phyloP scores from a whole-genome alignment of 306 rosid species.

The Pyrus bretschneideri region DNA sequence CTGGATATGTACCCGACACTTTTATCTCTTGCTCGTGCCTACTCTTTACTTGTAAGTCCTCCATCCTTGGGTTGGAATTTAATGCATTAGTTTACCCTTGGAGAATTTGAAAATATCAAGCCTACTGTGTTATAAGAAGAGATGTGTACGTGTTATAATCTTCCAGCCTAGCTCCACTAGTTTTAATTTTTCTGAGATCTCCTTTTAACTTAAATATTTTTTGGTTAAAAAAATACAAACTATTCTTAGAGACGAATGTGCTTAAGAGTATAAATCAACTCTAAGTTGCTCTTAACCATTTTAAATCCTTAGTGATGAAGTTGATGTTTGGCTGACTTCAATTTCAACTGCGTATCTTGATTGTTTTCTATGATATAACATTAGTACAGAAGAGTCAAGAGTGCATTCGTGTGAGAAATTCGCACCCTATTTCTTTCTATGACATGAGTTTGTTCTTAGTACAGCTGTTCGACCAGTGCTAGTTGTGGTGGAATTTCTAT shows the following conservation, averaged over 20 bases:
- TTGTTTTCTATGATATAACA: not conserved
- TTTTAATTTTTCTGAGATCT: not conserved
- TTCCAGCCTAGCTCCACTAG: not conserved
- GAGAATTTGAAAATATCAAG: not conserved
- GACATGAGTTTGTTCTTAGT: not conserved
- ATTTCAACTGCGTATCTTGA: not conserved
- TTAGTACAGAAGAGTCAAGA: not conserved
- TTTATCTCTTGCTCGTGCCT: constrained; percentile 67
- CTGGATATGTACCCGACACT: constrained; percentile 79
- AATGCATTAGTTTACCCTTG: not conserved
- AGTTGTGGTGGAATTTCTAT: not conserved
- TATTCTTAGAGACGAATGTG: too few relatives aligned
- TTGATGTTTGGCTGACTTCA: too few relatives aligned
- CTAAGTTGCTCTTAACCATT: too few relatives aligned
- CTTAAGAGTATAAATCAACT: too few relatives aligned
- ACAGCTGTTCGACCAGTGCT: not conserved
- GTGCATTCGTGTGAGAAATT: not conserved
- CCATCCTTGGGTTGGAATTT: constrained; percentile 14
- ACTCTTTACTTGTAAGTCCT: constrained; percentile 59
- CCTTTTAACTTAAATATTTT: not conserved
- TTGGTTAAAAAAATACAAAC: too few relatives aligned
- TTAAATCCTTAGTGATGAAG: too few relatives aligned
- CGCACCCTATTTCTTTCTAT: not conserved
- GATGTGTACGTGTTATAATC: not conserved
- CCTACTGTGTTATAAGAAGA: not conserved